phyloP scores from a whole-genome alignment of 495 filamentous ascomycete genomes.

The Penicilliopsis zonata region DNA sequence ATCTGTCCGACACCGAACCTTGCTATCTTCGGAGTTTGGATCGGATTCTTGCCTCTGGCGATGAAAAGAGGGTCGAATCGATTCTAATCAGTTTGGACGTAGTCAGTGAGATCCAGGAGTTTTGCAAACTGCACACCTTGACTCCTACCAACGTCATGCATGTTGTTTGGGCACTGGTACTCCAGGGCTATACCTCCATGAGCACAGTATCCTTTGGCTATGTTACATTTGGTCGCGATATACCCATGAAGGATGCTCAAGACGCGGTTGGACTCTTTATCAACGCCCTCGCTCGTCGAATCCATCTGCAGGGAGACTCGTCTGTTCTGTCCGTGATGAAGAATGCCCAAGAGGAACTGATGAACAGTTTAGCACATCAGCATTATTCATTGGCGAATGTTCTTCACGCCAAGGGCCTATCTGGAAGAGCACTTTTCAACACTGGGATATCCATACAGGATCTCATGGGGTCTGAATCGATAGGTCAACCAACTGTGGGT shows the following conservation, averaged over 20 bases:
- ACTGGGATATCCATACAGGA: background rate
- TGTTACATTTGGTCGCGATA: conserved; percentile 16
- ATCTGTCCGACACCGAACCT: conserved; percentile 23
- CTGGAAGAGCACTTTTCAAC: conserved; percentile 5
- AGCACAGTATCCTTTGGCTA: conserved; percentile 33
- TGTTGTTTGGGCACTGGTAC: conserved; percentile 30
- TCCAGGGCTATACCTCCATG: conserved; percentile 26
- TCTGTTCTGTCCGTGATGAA: conserved; percentile 11
- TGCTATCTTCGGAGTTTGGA: conserved; percentile 25
- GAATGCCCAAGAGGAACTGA: conserved; percentile 18
- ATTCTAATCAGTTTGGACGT: background rate
- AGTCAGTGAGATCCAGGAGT: background rate
- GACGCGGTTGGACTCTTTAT: conserved; percentile 1
- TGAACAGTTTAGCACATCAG: conserved; percentile 20
- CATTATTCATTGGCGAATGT: conserved; percentile 22
- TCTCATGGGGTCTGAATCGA: no score
- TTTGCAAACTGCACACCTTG: background rate
- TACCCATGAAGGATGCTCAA: conserved; percentile 3
- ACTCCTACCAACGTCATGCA: conserved; percentile 16
- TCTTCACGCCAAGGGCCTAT: conserved; percentile 23
- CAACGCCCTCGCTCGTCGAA: conserved; percentile 5
- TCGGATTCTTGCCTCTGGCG: background rate
- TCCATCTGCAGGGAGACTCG: conserved; percentile 9
- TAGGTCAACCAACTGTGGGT: no score
- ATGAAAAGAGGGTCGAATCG: background rate